Evolutionary conservation across 176 grass and related monocot species (phyloP).

Genomic region (Rhipidocladum racemiflorum): DNA sequence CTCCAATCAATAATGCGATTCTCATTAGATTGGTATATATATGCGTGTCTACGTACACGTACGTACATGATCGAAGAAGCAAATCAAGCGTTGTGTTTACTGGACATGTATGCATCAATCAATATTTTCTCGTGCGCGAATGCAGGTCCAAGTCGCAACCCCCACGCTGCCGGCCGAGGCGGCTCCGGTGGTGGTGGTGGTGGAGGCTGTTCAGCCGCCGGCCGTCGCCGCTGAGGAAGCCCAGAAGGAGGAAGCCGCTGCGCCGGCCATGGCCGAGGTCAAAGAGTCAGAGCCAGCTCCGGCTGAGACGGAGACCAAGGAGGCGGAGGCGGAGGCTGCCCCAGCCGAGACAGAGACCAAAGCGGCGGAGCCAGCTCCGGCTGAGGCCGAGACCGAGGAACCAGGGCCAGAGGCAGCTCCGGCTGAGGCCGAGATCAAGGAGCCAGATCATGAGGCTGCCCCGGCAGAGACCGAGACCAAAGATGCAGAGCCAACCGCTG

Average conservation of each 20-base stretch:
- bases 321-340: neutral
- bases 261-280: neutral
- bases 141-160: constrained; percentile 48
- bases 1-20: neutral
- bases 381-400: constrained; percentile 13
- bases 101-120: neutral
- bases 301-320: constrained; percentile 9
- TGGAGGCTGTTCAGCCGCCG: neutral
- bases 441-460: neutral
- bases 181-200: constrained; percentile 17
- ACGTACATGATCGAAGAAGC: neutral
- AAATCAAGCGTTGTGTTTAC: neutral
- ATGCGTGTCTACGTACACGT: neutral
- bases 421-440: neutral
- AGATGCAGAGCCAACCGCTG: constrained; percentile 3
- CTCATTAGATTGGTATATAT: neutral
- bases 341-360: neutral
- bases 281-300: neutral
- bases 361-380: neutral
- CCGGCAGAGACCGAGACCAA: constrained; percentile 28
- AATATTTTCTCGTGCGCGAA: neutral
- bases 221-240: constrained; percentile 22
- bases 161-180: constrained; percentile 42
- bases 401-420: neutral
- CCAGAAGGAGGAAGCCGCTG: neutral